Evolutionary conservation across 176 grass and related monocot species (phyloP), one percentile per base, ranked within the genome.

Genomic region (Paspalum vaginatum): DNA sequence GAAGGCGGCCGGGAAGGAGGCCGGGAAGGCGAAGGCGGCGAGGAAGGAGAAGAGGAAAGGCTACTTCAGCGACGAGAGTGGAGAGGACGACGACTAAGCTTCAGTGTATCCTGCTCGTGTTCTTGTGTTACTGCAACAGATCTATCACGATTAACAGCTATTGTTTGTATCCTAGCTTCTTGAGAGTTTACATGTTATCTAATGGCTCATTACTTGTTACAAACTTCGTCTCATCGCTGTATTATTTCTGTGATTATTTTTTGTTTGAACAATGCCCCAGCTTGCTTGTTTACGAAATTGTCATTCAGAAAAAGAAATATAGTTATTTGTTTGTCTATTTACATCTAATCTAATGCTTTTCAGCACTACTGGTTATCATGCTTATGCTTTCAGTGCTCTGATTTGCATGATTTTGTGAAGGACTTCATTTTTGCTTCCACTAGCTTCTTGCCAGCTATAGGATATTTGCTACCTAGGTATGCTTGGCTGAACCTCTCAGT

Each of bases 61-160:
- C 75, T 99, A 99, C 76, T 99, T 99, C 81, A 95, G 96, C 67
- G 92, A 99, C 50, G 96, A 99, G 87, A 99, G 92, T 38, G 95
- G 84, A 9, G 96, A 95, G 54, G 96, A 99, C 8, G 96, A 93
- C 4, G 84, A 84, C 14, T 88, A 50, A 88, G 68, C 46, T 74
- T 76, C 81, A 79, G 54, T 48, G 66, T 70, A 37, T 85, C 77
- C 55, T 71, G 65, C 61, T 68, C 54, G 61, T n/a, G 6, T 54
- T 53, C 37, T 70, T 77, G 38, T 84, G 45, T 65, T 43, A 11
- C 67, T 15, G 39, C 52, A 65, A 83, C 64, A 65, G 32, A 66
- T 75, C 32, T 78, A 48, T 26, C 4, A 9, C 1, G n/a, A 81
- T 8, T 40, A 71, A 58, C 21, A 45, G 21, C 48, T 51, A 81